A percentile compares a stretch with the other conserved stretches of the same genome.
phyloP scores from a whole-genome alignment of 2,329 filamentous ascomycete genomes.

The Venturia oleaginea region DNA sequence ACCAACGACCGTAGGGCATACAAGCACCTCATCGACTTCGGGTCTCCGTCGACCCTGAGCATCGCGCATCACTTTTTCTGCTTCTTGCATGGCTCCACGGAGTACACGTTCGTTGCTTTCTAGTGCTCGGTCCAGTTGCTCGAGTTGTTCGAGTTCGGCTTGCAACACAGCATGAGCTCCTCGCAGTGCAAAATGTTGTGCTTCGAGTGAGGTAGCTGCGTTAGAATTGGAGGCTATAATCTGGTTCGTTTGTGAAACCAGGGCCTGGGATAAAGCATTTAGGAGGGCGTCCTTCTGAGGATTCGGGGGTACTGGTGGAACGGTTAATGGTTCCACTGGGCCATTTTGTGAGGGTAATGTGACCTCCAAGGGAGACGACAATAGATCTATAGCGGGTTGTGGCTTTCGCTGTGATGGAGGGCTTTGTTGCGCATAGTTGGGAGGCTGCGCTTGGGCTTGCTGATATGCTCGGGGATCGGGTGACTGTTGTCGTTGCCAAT shows the following conservation, averaged over 20 bases:
- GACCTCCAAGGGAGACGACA: slow-evolving; percentile 54
- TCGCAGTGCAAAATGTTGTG: slow-evolving; percentile 71
- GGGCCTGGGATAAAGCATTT: slow-evolving; percentile 60
- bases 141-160: slow-evolving; percentile 62
- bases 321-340: slow-evolving; percentile 44
- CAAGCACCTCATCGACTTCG: slow-evolving; percentile 78
- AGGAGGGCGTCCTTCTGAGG: slow-evolving; percentile 89
- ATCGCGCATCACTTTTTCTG: slow-evolving; percentile 66
- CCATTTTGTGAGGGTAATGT: slow-evolving; percentile 42
- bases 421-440: neutral
- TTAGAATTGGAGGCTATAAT: slow-evolving; percentile 63
- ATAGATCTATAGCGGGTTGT: slow-evolving; percentile 38
- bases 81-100: slow-evolving; percentile 65
- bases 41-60: slow-evolving; percentile 62
- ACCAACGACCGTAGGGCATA: slow-evolving; percentile 87
- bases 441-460: neutral
- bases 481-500: slow-evolving; percentile 12
- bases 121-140: slow-evolving; percentile 61
- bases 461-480: slow-evolving; percentile 1
- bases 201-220: slow-evolving; percentile 64
- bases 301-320: slow-evolving; percentile 87
- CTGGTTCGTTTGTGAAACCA: slow-evolving; percentile 60
- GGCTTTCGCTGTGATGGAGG: slow-evolving; percentile 21
- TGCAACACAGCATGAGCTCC: slow-evolving; percentile 61
- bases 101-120: slow-evolving; percentile 71